Evolutionary conservation across 345 rosid genomes (phyloP), one percentile per base, ranked within the genome.

Genomic region (Viola odorata): DNA sequence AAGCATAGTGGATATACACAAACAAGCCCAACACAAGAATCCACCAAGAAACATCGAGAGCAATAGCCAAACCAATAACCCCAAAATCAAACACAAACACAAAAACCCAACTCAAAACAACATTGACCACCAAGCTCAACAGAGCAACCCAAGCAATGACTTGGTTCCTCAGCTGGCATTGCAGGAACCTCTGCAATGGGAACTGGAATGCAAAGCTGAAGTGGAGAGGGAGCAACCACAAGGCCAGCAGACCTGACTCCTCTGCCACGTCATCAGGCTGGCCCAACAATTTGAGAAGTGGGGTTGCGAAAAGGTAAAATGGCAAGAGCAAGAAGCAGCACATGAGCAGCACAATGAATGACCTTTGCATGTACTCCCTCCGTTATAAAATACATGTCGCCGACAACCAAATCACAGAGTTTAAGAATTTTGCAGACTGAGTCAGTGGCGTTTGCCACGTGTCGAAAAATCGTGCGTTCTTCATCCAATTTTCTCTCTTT

Each of bases 251-350:
- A 16, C 85, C 83, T 0, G 85, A 77, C 56, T 73, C 65, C 76
- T 84, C 91, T 0, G 95, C 90, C 23, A 84, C 83, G 8, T 84
- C 88, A 0, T 84, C 84, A 0, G 86, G 83, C 73, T 84, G 95
- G 1, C 90, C 90, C 0, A 86, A 14, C 13, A 55, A 45, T 61
- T 84, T 87, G n/a, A 87, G 65, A 23, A 84, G 17, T 10, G 86
- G 90, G n/a, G 82, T 60, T 7, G 94, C 78, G 55, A 73, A 80
- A 32, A 81, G 71, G 73, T 87, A 84, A 8, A 75, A 55, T 0
- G 90, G 90, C 9, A 87, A 53, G 0, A 84, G 48, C 13, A 87
- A 39, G 62, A 81, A 47, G 50, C 88, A 82, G 11, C 82, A 78
- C 39, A 66, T 23, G 70, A 73, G 66, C 0, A 84, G 65, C 5